Evolutionary conservation across 768 basidiomycete species (phyloP), one percentile per base, ranked within the genome.

Genomic region (Scleroderma bovista): DNA sequence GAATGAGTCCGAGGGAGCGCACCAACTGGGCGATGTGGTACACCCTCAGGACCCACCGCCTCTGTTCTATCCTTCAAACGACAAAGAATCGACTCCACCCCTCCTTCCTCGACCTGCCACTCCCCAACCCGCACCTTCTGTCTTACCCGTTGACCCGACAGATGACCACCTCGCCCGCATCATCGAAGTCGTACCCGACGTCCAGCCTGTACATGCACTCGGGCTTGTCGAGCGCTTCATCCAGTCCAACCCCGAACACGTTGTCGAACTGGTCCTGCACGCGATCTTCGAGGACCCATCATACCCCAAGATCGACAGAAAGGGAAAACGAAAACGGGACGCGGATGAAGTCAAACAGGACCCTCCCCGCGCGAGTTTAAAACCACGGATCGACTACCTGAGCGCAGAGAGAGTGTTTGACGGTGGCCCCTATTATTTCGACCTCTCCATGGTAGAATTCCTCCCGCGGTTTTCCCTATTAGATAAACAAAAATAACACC

Each of bases 101-200:
- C 39, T 22, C 15, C 45, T 20, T 8, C 22, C 13, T 48, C 48
- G 29, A 44, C 55, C 48, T 23, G 44, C 42, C n/a, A 31, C 51
- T 15, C 29, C 54, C 2, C 54, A 50, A 2, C 55, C 57, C 9
- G 62, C 64, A 22, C 62, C 63, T 20, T 43, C 50, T 13, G 42
- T 39, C 6, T 23, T 32, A 24, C 41, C 23, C 23, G 57, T 47
- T 48, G 69, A 51, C 52, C 56, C 48, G 51, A 47, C 53, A 50
- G 68, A 68, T 41, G 57, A 31, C 16, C 65, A 59, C 39, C 51
- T 84, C 26, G 72, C 77, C 1, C 79, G 72, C 37, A 72, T 88
- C 26, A 69, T 85, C 33, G 84, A 87, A 57, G 76, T 90, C 40
- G 63, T 88, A 12, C 88, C 88, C 0, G 84, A 88, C 56, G 83